Conservation (phyloP, 495 filamentous ascomycete species). For the Pseudomonodictys pantanalensis region DNA sequence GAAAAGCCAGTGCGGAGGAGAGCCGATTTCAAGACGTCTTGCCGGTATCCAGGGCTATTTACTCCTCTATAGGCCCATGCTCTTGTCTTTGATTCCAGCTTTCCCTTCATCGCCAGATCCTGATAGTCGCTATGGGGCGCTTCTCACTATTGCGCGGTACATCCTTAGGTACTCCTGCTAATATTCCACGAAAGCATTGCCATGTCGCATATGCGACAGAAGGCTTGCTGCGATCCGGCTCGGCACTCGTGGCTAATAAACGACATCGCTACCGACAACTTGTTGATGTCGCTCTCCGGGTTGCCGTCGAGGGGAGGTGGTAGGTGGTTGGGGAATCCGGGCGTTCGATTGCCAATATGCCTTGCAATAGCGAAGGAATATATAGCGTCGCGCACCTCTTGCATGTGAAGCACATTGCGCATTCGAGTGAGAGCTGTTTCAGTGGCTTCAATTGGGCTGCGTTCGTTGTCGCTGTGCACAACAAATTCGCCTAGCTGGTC, state of each 20-base stretch:
- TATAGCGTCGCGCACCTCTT: slow-evolving; percentile 87
- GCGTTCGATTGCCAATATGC: slow-evolving; percentile 65
- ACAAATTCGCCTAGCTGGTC: slow-evolving; percentile 68
- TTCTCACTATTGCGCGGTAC: neutral
- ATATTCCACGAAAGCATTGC: slow-evolving; percentile 31
- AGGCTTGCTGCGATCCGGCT: slow-evolving; percentile 31
- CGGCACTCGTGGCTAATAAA: slow-evolving; percentile 74
- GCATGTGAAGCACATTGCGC: slow-evolving; percentile 67
- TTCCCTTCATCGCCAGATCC: neutral
- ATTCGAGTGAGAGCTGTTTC: slow-evolving; percentile 61
- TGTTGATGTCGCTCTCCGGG: slow-evolving; percentile 67
- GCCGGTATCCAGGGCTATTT: neutral
- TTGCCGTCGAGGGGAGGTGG: slow-evolving; percentile 59
- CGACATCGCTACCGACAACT: slow-evolving; percentile 73
- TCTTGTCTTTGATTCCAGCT: neutral
- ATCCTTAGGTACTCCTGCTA: slow-evolving; percentile 13
- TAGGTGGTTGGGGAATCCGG: slow-evolving; percentile 60
- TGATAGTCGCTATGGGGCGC: neutral
- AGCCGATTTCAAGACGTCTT: neutral
- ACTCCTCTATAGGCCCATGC: neutral
- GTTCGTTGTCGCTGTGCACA: slow-evolving; percentile 60
- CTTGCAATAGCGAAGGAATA: slow-evolving; percentile 83
- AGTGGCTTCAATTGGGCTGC: slow-evolving; percentile 56
- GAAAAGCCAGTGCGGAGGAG: no score
- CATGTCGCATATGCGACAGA: slow-evolving; percentile 34